phyloP scores from a whole-genome alignment of 2,329 filamentous ascomycete genomes.

The Claviceps paspali region DNA sequence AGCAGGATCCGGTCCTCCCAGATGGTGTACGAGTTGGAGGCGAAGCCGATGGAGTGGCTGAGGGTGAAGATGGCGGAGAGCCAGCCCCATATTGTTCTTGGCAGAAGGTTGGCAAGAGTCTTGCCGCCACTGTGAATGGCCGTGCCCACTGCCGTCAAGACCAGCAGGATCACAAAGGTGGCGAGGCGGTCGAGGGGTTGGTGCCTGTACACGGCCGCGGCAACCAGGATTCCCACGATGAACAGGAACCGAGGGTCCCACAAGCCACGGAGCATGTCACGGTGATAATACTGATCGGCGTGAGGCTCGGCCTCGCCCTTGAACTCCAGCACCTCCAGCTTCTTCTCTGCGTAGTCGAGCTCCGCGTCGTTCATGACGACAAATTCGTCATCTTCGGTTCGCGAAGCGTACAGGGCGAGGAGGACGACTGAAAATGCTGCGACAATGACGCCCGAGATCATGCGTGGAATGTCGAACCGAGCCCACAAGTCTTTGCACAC shows the following conservation, averaged over 20 bases:
- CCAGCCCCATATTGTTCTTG: constrained; percentile 78
- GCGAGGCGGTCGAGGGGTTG: constrained; percentile 21
- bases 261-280: constrained; percentile 19
- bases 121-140: constrained; percentile 29
- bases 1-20: constrained; percentile 95
- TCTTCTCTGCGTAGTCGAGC: constrained; percentile 43
- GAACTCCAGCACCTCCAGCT: constrained; percentile 32
- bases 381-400: constrained; percentile 38
- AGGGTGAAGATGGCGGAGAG: constrained; percentile 65
- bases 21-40: constrained; percentile 95
- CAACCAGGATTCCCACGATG: constrained; percentile 14
- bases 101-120: constrained; percentile 39
- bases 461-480: constrained; percentile 74
- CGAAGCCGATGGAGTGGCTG: constrained; percentile 85
- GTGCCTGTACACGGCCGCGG: constrained; percentile 16
- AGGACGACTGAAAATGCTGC: constrained; percentile 52
- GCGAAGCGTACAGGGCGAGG: constrained; percentile 57
- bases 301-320: constrained; percentile 25
- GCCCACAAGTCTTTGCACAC: constrained; percentile 83
- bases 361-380: constrained; percentile 39
- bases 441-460: constrained; percentile 64
- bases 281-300: constrained; percentile 20
- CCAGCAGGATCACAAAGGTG: constrained; percentile 21
- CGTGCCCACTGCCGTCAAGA: constrained; percentile 26
- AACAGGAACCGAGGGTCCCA: constrained; percentile 20